A percentile compares a stretch with the other conserved stretches of the same genome.
These are phyloP conservation scores for Solanum appendiculatum DNA, from an alignment of 257 asterid genomes.

Conservation along the genomic window DNA sequence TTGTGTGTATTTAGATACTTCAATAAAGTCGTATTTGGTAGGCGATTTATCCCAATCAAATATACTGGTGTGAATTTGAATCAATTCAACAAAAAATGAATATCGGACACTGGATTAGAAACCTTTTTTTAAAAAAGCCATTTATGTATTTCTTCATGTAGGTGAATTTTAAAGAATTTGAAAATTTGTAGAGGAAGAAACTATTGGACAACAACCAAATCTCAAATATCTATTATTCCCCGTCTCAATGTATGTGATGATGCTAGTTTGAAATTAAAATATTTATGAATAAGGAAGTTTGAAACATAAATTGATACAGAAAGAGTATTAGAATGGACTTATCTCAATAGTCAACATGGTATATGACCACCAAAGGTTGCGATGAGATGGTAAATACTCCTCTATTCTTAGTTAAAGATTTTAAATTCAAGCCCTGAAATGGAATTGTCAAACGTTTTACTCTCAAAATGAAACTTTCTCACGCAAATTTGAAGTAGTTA, in stretches of 20 bases:
- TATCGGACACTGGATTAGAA: background rate
- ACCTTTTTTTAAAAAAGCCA: too few species aligned
- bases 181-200: background rate
- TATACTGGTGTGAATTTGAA: background rate
- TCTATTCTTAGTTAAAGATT: background rate
- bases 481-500: rapidly evolving
- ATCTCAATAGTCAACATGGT: background rate
- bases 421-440: background rate
- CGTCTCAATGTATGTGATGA: background rate
- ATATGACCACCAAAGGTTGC: background rate
- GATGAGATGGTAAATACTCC: rapidly evolving
- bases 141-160: background rate
- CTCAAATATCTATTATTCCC: background rate
- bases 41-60: background rate
- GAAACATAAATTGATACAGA: background rate
- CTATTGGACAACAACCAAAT: background rate
- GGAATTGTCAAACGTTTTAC: rapidly evolving
- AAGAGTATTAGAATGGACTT: background rate
- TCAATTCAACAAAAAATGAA: background rate
- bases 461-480: rapidly evolving
- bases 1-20: background rate
- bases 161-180: background rate
- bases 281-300: background rate
- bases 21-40: background rate
- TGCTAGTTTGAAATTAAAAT: background rate